phyloP scores from a whole-genome alignment of 2,329 filamentous ascomycete species.

The Orbilia blumenaviensis region DNA sequence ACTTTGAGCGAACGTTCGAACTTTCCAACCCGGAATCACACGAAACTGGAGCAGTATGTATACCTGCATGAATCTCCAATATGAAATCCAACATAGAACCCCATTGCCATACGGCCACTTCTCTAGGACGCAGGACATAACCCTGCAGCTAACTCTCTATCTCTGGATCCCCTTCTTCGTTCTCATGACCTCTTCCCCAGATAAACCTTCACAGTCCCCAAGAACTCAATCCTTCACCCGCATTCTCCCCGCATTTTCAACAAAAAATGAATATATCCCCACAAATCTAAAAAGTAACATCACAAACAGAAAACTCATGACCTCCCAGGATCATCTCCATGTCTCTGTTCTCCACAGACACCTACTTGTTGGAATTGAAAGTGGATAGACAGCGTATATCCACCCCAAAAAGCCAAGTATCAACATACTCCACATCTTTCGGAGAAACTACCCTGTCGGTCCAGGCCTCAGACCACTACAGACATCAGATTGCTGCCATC shows the following conservation, averaged over 20 bases:
- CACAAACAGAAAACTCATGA: conserved; percentile 11
- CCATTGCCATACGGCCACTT: not conserved
- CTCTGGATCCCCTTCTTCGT: not conserved
- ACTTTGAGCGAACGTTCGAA: not conserved
- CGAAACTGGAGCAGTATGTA: not conserved
- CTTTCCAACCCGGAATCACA: not conserved
- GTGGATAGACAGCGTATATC: not conserved
- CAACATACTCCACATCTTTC: conserved; percentile 18
- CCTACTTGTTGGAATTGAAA: not conserved
- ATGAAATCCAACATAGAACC: not conserved
- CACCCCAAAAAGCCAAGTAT: not conserved
- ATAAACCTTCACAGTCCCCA: not conserved
- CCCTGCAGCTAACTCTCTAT: not conserved
- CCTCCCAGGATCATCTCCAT: conserved; percentile 9
- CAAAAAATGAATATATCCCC: conserved; percentile 22
- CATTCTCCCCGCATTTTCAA: conserved; percentile 26
- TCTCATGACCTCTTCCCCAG: conserved; percentile 19
- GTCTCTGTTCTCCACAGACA: conserved; percentile 33
- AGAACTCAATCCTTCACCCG: not conserved
- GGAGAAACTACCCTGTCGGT: conserved; percentile 42
- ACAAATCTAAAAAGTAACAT: conserved; percentile 14
- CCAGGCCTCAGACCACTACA: conserved; percentile 36
- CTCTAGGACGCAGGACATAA: not conserved
- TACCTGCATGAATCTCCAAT: not conserved
- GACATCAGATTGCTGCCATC: conserved; percentile 7